These are phyloP conservation scores for Pyrenula massariospora DNA, from an alignment of 495 filamentous ascomycete species.

Conservation along the genomic window DNA sequence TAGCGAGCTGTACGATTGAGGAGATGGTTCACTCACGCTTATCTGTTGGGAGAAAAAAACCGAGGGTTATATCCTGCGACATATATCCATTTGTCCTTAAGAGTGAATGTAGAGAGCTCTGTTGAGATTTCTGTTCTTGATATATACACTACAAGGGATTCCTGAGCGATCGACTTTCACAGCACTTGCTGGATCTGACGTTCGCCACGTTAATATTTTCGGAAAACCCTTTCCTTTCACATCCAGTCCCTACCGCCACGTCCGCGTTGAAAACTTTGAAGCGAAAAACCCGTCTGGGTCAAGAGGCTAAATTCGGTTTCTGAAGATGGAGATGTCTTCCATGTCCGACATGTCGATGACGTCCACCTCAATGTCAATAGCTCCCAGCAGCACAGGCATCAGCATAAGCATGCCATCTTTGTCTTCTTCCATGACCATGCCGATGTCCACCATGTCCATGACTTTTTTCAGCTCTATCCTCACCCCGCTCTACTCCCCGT, in stretches of 20 bases:
- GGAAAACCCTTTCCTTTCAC: background rate
- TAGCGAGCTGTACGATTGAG: too few species aligned
- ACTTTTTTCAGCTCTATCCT: slow-evolving; percentile 17
- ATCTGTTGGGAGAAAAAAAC: too few species aligned
- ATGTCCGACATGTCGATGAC: background rate
- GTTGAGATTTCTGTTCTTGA: background rate
- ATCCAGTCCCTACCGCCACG: too few species aligned
- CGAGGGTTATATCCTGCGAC: too few species aligned
- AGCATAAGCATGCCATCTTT: background rate
- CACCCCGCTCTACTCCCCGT: slow-evolving; percentile 14
- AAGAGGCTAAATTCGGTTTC: background rate
- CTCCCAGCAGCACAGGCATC: background rate
- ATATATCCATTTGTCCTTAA: too few species aligned
- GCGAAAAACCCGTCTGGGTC: background rate
- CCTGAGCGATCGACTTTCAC: background rate
- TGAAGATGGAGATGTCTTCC: background rate
- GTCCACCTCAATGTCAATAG: background rate
- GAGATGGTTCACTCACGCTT: too few species aligned
- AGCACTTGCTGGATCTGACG: background rate
- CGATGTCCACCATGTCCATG: slow-evolving; percentile 20
- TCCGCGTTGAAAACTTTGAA: too few species aligned
- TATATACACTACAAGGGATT: background rate
- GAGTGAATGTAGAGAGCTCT: too few species aligned
- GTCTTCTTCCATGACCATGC: slow-evolving; percentile 4
- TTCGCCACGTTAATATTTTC: background rate